Evolutionary conservation across 2,329 filamentous ascomycete genomes (phyloP), one percentile per base, ranked within the genome.

Genomic region (Plectosphaerella cucumerina): DNA sequence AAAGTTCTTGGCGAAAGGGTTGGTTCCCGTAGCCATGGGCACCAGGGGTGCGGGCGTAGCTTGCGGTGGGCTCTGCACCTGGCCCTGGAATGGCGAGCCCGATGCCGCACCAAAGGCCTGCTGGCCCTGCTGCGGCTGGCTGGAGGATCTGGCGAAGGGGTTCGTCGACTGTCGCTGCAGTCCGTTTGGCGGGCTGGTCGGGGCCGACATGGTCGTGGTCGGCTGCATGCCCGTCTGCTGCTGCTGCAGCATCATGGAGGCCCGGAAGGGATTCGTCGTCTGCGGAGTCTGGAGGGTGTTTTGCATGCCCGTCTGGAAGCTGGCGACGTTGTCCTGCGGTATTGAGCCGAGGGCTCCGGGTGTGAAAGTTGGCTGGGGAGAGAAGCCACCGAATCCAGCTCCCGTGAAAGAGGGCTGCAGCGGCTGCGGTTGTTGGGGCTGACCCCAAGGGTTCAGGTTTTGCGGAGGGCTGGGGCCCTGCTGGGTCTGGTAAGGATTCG

Each of bases 201-300:
- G 65, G 21, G 73, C 70, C 49, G 73, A 67, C 54, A 73, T 64
- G 53, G 74, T 67, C 21, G 70, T 65, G 26, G 64, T 62, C 41
- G 68, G 59, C 17, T 42, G 39, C 57, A 73, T 65, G 44, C 79
- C 79, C 8, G 82, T 82, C 18, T 71, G 70, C 59, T 76, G 74
- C 62, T 79, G 75, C 53, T 66, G 72, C 73, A 79, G 77, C 72
- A 96, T 75, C 85, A 93, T 93, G 1, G 93, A 97, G 64, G 91
- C 87, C 41, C 94, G 82, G 81, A 99, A 99, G 0, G 94, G 94
- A 65, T 99, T 99, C 8, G 91, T 96, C 20, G 76, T 84, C 60
- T 85, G 81, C 63, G 77, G 78, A 68, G 74, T 61, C 68, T 74
- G 69, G 55, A 76, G 62, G 47, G 62, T 69, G 22, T 52, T 57